Conservation (phyloP, 352 stramenopile species). For the Albugo laibachii region DNA sequence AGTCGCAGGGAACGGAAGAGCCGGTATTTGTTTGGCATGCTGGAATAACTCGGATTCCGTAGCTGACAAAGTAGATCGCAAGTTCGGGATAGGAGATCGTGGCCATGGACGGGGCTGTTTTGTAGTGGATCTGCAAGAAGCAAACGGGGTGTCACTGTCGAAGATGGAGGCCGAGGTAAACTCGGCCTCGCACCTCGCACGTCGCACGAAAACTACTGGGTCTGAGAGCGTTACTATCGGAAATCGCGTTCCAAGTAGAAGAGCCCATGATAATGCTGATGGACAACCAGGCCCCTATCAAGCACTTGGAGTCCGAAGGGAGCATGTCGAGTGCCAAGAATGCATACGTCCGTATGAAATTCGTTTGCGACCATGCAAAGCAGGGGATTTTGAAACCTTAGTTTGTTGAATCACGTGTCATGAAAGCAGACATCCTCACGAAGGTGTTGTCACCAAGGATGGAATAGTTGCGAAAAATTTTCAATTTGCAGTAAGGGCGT, state of each 20-base stretch:
- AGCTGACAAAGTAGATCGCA: constrained; percentile 6
- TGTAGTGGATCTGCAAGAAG: constrained; percentile 8
- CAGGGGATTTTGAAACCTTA: neutral
- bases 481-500: neutral
- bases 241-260: neutral
- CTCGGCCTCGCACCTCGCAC: neutral
- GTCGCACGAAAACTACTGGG: constrained; percentile 2
- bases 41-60: constrained; percentile 12
- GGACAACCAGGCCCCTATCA: neutral
- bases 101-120: constrained; percentile 4
- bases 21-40: neutral
- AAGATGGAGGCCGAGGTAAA: constrained; percentile 12
- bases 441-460: neutral
- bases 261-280: constrained; percentile 2
- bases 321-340: neutral
- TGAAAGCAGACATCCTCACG: neutral
- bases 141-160: constrained; percentile 5
- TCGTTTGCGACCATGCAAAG: neutral
- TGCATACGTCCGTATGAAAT: neutral
- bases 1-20: neutral
- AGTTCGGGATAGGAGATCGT: constrained; percentile 9
- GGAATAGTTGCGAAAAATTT: neutral
- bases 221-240: constrained; percentile 1
- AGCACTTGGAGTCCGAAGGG: neutral
- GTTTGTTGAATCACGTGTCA: neutral